Percentiles rank a stretch among this genome's conserved stretches.
phyloP scores from a whole-genome alignment of 2,329 filamentous ascomycete genomes.

The Calycina herbarum region DNA sequence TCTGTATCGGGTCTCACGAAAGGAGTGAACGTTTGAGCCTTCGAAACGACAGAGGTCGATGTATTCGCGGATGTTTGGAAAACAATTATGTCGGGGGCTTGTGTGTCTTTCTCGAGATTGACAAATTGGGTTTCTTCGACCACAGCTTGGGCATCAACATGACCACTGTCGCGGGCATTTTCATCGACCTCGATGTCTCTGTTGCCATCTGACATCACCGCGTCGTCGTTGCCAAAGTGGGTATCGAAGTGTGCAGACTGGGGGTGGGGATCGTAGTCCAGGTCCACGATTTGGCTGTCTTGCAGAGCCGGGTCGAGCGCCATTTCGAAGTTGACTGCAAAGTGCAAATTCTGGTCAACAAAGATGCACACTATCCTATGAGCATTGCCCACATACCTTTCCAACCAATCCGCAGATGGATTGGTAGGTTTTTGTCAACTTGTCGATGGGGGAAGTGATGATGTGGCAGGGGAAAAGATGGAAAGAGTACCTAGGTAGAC shows the following conservation, averaged over 20 bases:
- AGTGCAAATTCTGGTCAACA: no score
- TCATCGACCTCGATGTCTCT: neutral
- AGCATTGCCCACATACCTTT: no score
- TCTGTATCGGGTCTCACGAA: neutral
- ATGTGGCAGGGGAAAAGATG: neutral
- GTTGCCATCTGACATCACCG: neutral
- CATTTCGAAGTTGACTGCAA: neutral
- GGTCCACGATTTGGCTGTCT: neutral
- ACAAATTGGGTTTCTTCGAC: constrained; percentile 29
- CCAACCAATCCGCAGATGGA: neutral
- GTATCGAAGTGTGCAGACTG: neutral
- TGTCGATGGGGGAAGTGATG: neutral
- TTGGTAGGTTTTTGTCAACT: neutral
- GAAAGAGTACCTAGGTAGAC: neutral
- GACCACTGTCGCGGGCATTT: neutral
- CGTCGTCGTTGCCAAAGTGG: neutral
- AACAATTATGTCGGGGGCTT: constrained; percentile 13
- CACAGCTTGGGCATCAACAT: neutral
- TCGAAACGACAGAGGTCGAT: neutral
- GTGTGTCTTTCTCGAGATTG: constrained; percentile 27
- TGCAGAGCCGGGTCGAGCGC: neutral
- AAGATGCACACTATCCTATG: no score
- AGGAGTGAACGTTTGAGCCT: neutral
- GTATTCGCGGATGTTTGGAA: neutral
- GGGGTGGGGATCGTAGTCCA: neutral